These are phyloP conservation scores for Hygrophoropsis aurantiaca DNA, from an alignment of 768 basidiomycete species.

Conservation along the genomic window DNA sequence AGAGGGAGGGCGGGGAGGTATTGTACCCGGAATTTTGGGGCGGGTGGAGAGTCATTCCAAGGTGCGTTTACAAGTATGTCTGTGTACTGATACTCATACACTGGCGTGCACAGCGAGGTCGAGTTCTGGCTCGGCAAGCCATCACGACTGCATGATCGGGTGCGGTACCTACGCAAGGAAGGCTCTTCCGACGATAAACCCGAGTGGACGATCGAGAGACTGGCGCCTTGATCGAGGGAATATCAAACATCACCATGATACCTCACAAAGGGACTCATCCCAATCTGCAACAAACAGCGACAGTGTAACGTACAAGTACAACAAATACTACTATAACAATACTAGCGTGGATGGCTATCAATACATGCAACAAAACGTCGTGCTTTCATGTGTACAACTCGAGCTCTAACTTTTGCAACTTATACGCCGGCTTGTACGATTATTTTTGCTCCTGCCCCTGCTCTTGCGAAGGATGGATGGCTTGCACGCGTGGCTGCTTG, in stretches of 20 bases:
- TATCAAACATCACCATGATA: neutral
- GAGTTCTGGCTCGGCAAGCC: conserved; percentile 98
- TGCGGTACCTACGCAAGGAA: conserved; percentile 66
- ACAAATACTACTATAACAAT: too few relatives aligned
- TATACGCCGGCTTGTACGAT: neutral
- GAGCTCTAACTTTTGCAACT: too few relatives aligned
- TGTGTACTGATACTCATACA: neutral
- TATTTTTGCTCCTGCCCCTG: neutral
- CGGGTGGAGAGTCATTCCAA: conserved; percentile 92
- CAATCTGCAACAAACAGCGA: neutral
- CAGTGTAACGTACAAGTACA: neutral
- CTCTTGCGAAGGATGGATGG: conserved; percentile 1
- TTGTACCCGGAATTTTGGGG: conserved; percentile 94
- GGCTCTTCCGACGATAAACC: conserved; percentile 47
- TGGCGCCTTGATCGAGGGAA: conserved; percentile 58
- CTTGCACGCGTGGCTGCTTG: conserved; percentile 5
- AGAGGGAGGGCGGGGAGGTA: conserved; percentile 44
- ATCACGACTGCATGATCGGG: conserved; percentile 90
- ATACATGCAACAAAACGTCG: too few relatives aligned
- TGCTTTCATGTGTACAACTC: too few relatives aligned
- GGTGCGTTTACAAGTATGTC: conserved; percentile 40
- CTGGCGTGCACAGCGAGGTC: conserved; percentile 64
- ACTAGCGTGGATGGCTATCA: too few relatives aligned
- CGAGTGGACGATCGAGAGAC: conserved; percentile 75
- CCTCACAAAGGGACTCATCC: too few relatives aligned